phyloP scores from a whole-genome alignment of 2,329 filamentous ascomycete species.

The Fusarium nygamai region DNA sequence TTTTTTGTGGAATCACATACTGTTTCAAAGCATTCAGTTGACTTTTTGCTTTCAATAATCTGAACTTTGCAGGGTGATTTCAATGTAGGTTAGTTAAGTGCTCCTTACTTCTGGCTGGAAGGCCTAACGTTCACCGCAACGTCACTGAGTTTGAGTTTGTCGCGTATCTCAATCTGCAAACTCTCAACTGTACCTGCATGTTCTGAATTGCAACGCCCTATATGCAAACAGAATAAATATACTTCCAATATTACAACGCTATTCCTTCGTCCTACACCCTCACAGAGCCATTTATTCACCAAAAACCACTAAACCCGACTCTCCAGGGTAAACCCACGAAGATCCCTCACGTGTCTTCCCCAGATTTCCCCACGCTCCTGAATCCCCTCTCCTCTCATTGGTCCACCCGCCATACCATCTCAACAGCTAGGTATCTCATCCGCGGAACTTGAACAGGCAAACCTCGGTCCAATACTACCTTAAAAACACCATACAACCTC shows the following conservation, averaged over 20 bases:
- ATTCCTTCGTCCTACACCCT: fast-evolving
- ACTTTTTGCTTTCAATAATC: neutral
- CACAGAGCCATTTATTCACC: fast-evolving
- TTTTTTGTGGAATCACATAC: fast-evolving
- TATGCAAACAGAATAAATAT: fast-evolving
- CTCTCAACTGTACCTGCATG: neutral
- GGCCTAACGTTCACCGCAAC: fast-evolving
- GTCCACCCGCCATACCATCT: neutral
- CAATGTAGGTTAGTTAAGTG: no score
- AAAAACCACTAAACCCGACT: no score
- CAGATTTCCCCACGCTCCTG: neutral
- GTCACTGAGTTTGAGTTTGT: neutral
- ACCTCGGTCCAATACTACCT: neutral
- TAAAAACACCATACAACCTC: neutral
- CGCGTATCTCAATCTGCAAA: neutral
- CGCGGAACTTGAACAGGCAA: slow-evolving; percentile 16
- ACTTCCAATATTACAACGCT: neutral
- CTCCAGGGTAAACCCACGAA: neutral
- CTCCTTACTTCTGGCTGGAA: no score
- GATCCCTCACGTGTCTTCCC: slow-evolving; percentile 3
- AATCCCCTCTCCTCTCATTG: neutral
- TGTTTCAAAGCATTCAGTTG: no score
- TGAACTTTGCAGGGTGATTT: no score
- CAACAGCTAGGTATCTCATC: slow-evolving; percentile 1
- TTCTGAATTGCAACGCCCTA: fast-evolving